These are phyloP conservation scores for Roridomyces roridus DNA, from an alignment of 768 basidiomycete species.

Conservation along the genomic window DNA sequence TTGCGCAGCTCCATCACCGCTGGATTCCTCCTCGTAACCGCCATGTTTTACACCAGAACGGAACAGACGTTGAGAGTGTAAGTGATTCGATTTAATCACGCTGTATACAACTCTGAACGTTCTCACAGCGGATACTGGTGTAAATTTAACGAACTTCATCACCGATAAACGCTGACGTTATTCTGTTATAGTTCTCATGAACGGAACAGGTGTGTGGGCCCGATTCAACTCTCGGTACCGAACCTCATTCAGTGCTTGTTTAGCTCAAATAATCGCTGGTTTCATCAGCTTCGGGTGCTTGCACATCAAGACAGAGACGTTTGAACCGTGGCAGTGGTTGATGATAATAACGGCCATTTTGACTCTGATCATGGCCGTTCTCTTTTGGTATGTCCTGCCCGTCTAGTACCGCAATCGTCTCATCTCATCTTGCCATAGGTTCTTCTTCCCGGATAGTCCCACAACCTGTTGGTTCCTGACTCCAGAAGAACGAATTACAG, in stretches of 20 bases:
- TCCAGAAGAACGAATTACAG: slow-evolving; percentile 68
- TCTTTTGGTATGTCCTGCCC: slow-evolving; percentile 68
- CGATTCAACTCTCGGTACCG: not conserved
- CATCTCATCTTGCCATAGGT: slow-evolving; percentile 44
- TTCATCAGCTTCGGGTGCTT: slow-evolving; percentile 71
- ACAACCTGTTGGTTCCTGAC: slow-evolving; percentile 76
- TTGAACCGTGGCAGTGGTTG: slow-evolving; percentile 86
- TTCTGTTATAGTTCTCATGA: slow-evolving; percentile 79
- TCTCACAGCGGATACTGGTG: slow-evolving; percentile 36
- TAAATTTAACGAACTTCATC: slow-evolving; percentile 34
- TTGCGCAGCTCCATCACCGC: slow-evolving; percentile 71
- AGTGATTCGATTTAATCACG: too few relatives aligned
- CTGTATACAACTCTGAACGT: too few relatives aligned
- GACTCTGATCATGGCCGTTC: slow-evolving; percentile 62
- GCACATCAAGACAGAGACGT: slow-evolving; percentile 59
- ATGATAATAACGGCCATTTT: slow-evolving; percentile 77
- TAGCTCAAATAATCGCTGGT: slow-evolving; percentile 73
- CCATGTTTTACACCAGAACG: slow-evolving; percentile 83
- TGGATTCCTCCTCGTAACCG: slow-evolving; percentile 79
- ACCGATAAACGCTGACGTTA: too few relatives aligned
- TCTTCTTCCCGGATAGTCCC: slow-evolving; percentile 84
- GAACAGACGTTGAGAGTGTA: slow-evolving; percentile 51
- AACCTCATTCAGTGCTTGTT: not conserved
- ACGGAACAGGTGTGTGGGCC: slow-evolving; percentile 60
- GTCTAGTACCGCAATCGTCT: slow-evolving; percentile 6